Evolutionary conservation across 140 eudicot genomes (phyloP).

Genomic region (Cichorium intybus): DNA sequence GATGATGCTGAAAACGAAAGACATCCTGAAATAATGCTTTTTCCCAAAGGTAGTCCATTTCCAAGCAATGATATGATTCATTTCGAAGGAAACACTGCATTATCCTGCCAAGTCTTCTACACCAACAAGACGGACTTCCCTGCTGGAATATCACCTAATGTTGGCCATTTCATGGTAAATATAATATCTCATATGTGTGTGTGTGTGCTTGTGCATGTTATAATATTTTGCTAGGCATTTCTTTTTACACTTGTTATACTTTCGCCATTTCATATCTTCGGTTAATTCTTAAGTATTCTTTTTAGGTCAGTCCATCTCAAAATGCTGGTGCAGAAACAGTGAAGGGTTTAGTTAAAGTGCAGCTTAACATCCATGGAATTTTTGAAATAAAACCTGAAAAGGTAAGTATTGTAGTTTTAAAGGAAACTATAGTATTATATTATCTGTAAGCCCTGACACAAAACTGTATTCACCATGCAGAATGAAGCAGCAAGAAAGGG

Average conservation of each 20-base stretch:
- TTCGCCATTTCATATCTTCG: background rate
- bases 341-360: slow-evolving; percentile 51
- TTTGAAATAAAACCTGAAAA: slow-evolving; percentile 48
- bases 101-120: slow-evolving; percentile 46
- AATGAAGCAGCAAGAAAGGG: slow-evolving; percentile 34
- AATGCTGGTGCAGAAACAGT: slow-evolving; percentile 30
- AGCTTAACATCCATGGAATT: slow-evolving; percentile 58
- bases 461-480: slow-evolving; percentile 32
- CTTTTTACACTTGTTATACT: background rate
- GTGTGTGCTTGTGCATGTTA: background rate
- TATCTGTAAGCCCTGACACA: background rate
- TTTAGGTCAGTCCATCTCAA: slow-evolving; percentile 56
- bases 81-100: slow-evolving; percentile 20
- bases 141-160: slow-evolving; percentile 42
- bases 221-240: background rate
- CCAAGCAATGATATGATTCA: slow-evolving; percentile 44
- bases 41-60: slow-evolving; percentile 60
- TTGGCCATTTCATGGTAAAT: slow-evolving; percentile 49
- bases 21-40: slow-evolving; percentile 31
- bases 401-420: slow-evolving; percentile 37
- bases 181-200: background rate
- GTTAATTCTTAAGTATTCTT: background rate
- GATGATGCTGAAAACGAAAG: slow-evolving; percentile 35
- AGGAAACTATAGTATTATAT: background rate
- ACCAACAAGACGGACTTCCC: slow-evolving; percentile 45